phyloP scores from a whole-genome alignment of 2,329 filamentous ascomycete species.

The Thielaviopsis punctulata region DNA sequence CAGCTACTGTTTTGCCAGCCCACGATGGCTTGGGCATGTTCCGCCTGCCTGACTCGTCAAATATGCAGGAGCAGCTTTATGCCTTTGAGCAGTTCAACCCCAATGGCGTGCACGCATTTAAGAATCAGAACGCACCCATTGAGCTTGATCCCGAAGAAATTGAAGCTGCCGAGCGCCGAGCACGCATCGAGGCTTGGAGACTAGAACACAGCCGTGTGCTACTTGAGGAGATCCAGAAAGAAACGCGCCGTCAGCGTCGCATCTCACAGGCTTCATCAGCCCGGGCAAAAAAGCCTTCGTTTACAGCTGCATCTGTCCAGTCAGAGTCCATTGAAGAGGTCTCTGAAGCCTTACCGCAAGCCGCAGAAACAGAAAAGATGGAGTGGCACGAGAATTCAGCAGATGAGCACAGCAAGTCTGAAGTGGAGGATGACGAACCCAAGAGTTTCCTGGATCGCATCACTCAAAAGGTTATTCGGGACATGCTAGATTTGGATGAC shows the following conservation, averaged over 20 bases:
- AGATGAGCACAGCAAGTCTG: conserved; percentile 35
- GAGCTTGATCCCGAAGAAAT: conserved; percentile 36
- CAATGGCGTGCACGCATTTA: conserved; percentile 28
- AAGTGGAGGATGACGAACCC: conserved; percentile 29
- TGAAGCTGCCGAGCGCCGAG: conserved; percentile 56
- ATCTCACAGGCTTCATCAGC: conserved; percentile 37
- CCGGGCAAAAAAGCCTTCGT: conserved; percentile 11
- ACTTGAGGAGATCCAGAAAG: conserved; percentile 74
- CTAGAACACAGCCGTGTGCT: conserved; percentile 76
- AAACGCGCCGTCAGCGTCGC: conserved; percentile 50
- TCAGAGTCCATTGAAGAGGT: conserved; percentile 8
- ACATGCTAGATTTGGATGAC: conserved; percentile 84
- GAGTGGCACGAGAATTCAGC: conserved; percentile 21
- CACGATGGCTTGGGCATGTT: conserved; percentile 91
- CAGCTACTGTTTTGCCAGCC: conserved; percentile 60
- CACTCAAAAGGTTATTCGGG: conserved; percentile 70
- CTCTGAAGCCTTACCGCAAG: background rate
- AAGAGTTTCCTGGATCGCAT: conserved; percentile 66
- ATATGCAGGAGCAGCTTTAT: conserved; percentile 71
- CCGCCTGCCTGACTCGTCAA: conserved; percentile 38
- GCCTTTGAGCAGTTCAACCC: conserved; percentile 79
- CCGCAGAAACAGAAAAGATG: conserved; percentile 10
- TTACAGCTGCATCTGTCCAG: conserved; percentile 1
- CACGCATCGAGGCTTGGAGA: conserved; percentile 81
- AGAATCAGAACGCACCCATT: background rate